Base-by-base conservation (phyloP, 345 rosid species). In the Citropsis articulata region DNA sequence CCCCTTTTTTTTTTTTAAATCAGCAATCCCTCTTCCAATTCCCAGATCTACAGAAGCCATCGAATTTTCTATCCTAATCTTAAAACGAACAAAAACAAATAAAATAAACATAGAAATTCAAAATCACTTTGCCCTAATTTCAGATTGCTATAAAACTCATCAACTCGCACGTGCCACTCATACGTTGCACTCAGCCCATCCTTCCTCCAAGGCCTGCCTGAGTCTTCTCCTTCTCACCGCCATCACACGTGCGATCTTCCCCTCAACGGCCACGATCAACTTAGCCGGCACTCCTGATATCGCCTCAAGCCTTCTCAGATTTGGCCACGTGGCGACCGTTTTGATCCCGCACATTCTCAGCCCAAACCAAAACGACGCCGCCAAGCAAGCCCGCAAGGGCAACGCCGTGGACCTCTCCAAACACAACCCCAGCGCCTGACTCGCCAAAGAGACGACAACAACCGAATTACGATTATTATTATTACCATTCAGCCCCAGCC, bases 311-410 rank as follows among this genome's bases (percentile, higher is more conserved):
- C 71, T 80, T 80, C 57, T 72, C 79, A 83, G 83, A 76, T 78
- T 80, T 77, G 70, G 82, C 78, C 81, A 67, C 88, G 84, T 75
- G 18, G 80, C 36, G 1, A 30, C 1, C 8, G 83, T 64, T 27
- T 9, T 67, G 69, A 66, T 81, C 66, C 72, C 42, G 14, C 60
- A 45, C 71, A 56, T 35, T 69, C 80, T 79, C 81, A 86, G 30
- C 42, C 84, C 89, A 40, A 81, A 19, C 91, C 88, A 88, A 78
- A 87, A 85, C 80, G 89, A 70, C 72, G 85, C 86, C 63, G 91
- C 88, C 4, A 81, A 65, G 74, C 79, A 67, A 56, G 81, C 79
- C 59, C 88, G 63, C 25, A 72, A 55, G 14, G 89, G 87, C 79
- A 82, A 1, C 16, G 21, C 71, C 73, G 66, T 71, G 62, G 75